phyloP scores from a whole-genome alignment of 2,329 filamentous ascomycete species.

The Hypomyces perniciosus region DNA sequence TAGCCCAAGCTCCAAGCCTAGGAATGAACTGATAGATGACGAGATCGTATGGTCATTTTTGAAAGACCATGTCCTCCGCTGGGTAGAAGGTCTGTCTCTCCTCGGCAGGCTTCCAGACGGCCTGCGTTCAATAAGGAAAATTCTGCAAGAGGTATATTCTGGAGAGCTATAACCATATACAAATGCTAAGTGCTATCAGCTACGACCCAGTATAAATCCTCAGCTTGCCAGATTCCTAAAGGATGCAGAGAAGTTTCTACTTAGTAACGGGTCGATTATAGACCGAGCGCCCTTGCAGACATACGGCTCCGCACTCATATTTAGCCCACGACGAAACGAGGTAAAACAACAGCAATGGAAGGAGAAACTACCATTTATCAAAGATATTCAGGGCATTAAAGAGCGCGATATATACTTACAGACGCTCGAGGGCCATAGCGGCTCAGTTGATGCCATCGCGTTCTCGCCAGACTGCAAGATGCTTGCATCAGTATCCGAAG shows the following conservation, averaged over 20 bases:
- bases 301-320: no score
- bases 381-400: no score
- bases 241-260: constrained; percentile 20
- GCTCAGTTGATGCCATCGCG: no score
- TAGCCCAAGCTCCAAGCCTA: background rate
- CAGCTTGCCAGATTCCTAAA: constrained; percentile 24
- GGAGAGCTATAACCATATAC: background rate
- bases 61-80: constrained; percentile 14
- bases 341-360: no score
- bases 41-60: constrained; percentile 17
- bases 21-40: constrained; percentile 12
- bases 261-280: constrained; percentile 17
- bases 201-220: constrained; percentile 1
- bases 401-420: no score
- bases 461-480: no score
- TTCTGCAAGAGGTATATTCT: constrained; percentile 6
- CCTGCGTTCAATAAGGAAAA: constrained; percentile 6
- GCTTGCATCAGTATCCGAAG: no score
- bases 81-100: constrained; percentile 16
- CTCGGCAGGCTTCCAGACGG: constrained; percentile 12
- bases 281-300: no score
- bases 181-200: background rate
- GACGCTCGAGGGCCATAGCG: no score
- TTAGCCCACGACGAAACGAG: no score
- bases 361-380: no score